Evolutionary conservation across 2,329 filamentous ascomycete species (phyloP), one percentile per base, ranked within the genome.

Genomic region (Fusarium sp.): DNA sequence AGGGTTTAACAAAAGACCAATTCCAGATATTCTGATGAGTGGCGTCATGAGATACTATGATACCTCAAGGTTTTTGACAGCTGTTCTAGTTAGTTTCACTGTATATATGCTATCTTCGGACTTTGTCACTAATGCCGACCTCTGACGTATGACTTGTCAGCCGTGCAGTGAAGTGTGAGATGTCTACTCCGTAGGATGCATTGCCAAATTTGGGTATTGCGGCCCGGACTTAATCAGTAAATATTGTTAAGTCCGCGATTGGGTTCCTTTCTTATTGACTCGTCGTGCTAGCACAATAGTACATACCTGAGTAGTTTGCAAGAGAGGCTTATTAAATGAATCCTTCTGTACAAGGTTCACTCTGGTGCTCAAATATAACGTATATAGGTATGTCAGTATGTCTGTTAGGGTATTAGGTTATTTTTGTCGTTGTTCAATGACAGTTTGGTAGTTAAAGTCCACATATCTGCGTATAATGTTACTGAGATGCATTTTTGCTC

Each of bases 351-450:
- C 10, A 28, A 11, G 26, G 6, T 28, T 28, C 26, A 28, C 12
- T 28, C 1, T 28, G 10, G 9, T 6, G 26, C 12, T 28, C 3
- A 11, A 3, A 11, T 4, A 1, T 11, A 28, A 11, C 10, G 1
- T 10, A 28, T 5, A 12, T 28, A 12, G 12, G 10, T 1, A 5
- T 28, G 5, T 4, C 3, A 28, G 26, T 11, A 11, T 28, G 10
- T 2, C 10, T 12, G 10, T 12, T 28, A 11, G 26, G 26, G 1
- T 1, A 28, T 9, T 24, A 7, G 7, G 24, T 24, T 24, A 24
- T 24, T 24, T 9, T 8, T 7, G 24, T 24, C 24, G 24, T 24
- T 24, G 24, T 8, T 24, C 6, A 23, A 24, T 9, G 24, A 7
- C 24, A 6, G 26, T 28, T 26, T 6, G 26, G 26, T 11, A 28